These are phyloP conservation scores for Combretum micranthum DNA, from an alignment of 345 rosid species.

Conservation along the genomic window DNA sequence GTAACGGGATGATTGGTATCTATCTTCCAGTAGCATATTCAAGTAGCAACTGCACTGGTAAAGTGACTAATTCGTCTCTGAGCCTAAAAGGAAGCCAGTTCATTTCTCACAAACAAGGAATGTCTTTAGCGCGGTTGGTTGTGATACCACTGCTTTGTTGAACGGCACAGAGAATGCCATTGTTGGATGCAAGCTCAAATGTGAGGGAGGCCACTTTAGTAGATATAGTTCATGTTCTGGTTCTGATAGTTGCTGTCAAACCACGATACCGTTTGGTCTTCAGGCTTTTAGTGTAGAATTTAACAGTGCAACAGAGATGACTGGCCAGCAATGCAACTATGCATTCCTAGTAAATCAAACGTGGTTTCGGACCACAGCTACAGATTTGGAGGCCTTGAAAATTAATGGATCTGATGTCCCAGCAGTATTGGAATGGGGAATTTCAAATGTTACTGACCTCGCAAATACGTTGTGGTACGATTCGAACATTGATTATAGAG, in stretches of 20 bases:
- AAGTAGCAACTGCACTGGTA: not conserved
- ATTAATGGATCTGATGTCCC: not conserved
- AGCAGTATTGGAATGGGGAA: not conserved
- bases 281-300: slow-evolving; percentile 1
- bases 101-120: not conserved
- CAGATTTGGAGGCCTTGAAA: not conserved
- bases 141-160: not conserved
- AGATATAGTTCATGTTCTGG: not conserved
- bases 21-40: not conserved
- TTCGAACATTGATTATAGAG: not conserved
- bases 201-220: no score
- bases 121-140: not conserved
- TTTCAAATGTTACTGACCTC: not conserved
- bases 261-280: not conserved
- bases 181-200: not conserved
- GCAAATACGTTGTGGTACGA: not conserved
- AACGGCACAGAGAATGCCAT: not conserved
- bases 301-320: not conserved
- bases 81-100: slow-evolving; percentile 3
- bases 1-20: not conserved
- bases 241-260: not conserved
- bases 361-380: not conserved
- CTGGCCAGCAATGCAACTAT: no score
- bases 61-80: not conserved
- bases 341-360: slow-evolving; percentile 1